Base-by-base conservation (phyloP, 2,329 filamentous ascomycete genomes). In the Fusarium verrucosum region DNA sequence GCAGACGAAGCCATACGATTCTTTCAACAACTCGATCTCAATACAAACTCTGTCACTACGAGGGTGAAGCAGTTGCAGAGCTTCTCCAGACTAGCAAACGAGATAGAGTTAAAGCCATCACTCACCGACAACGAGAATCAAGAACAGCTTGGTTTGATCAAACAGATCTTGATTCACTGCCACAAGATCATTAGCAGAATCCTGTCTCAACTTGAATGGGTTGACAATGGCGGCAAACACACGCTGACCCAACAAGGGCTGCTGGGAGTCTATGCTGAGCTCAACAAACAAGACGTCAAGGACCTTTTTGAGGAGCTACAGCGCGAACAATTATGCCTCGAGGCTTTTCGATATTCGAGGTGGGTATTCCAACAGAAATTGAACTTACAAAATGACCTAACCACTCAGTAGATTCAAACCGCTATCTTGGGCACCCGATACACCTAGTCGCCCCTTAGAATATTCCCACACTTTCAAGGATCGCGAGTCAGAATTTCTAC, bases 1-100 rank as follows among this genome's bases (percentile, higher is more conserved):
- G 5, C 8, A 32, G 57, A 60, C 4, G 55, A 60, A 46, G 55
- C 57, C 7, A 32, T 37, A 1, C 20, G 47, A 11, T 60, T 54
- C 25, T 54, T 60, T 8, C 55, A 45, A 3, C 35, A 25, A 28
- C 25, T 60, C 6, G 10, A 54, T 17, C 2, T 7, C 2, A 19
- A 7, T 19, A 20, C 26, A 5, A 35, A 42, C 0, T 36, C 36
- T 9, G 45, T 32, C 1, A 4, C 14, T 5, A 41, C 36, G 8
- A 28, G 35, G 1, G 44, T 37, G 2, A 37, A 33, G 7, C 40
- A 60, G 14, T 16, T 60, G 3, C 23, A 45, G 7, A 22, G 13
- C 1, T 26, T 60, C 5, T 60, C 33, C 6, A 20, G 1, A 20
- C 13, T 60, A n/a, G 46, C 13, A 0, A 53, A 7, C 5, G 22